These are phyloP conservation scores for Endoconidiophora polonica DNA, from an alignment of 2,329 filamentous ascomycete species.

Conservation along the genomic window DNA sequence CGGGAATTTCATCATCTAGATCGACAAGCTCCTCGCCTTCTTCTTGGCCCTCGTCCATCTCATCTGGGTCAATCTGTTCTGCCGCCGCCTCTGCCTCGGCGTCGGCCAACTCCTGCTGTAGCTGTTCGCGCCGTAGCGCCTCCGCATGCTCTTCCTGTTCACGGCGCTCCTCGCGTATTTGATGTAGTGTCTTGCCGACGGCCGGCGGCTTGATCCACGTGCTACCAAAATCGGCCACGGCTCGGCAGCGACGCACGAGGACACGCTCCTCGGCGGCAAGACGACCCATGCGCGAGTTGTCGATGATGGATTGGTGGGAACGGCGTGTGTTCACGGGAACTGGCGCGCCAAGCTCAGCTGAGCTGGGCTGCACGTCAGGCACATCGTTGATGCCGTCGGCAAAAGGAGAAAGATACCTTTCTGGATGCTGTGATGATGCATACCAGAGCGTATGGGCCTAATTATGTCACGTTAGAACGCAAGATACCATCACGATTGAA, in stretches of 20 bases:
- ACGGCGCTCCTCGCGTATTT: slow-evolving; percentile 73
- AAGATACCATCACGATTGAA: too few relatives aligned
- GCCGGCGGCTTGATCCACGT: slow-evolving; percentile 84
- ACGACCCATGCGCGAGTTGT: slow-evolving; percentile 47
- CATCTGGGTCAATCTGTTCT: slow-evolving; percentile 29
- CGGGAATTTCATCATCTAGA: slow-evolving; percentile 58
- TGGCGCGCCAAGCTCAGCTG: slow-evolving; percentile 13
- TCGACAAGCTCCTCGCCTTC: slow-evolving; percentile 36
- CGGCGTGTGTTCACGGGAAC: slow-evolving; percentile 18
- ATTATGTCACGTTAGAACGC: slow-evolving; percentile 10
- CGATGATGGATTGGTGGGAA: slow-evolving; percentile 28
- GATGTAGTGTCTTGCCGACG: slow-evolving; percentile 74
- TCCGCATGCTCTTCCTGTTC: slow-evolving; percentile 78
- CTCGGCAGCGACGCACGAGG: slow-evolving; percentile 58
- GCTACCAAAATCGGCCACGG: slow-evolving; percentile 74
- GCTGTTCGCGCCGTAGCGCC: slow-evolving; percentile 51
- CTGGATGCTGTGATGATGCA: slow-evolving; percentile 41
- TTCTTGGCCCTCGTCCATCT: slow-evolving; percentile 39
- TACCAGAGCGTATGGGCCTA: slow-evolving; percentile 64
- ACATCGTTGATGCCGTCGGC: slow-evolving; percentile 20
- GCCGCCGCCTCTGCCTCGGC: slow-evolving; percentile 30
- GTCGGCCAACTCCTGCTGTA: slow-evolving; percentile 59
- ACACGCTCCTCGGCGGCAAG: slow-evolving; percentile 62
- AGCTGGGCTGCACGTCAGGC: slow-evolving; percentile 19
- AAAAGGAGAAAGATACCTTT: slow-evolving; percentile 21